Evolutionary conservation across 495 filamentous ascomycete species (phyloP).

Genomic region (Penicillium turbatum): DNA sequence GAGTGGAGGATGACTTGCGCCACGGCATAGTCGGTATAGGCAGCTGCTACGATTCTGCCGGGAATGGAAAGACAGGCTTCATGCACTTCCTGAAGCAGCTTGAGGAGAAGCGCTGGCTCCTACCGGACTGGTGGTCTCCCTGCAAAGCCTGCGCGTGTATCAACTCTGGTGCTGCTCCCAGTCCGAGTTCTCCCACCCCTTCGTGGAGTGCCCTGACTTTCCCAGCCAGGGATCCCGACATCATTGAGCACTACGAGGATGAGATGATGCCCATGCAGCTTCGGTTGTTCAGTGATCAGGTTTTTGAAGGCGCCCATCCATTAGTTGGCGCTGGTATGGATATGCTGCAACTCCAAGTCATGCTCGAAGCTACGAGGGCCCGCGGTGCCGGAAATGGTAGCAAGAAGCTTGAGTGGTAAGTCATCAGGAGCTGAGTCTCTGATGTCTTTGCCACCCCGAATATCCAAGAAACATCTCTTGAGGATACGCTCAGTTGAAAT

Average conservation of each 20-base stretch:
- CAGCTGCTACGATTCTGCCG: constrained; percentile 25
- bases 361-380: too few relatives aligned
- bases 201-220: background rate
- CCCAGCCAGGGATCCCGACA: constrained; percentile 3
- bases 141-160: constrained; percentile 29
- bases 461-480: too few relatives aligned
- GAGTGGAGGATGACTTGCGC: constrained; percentile 36
- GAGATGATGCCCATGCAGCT: constrained; percentile 42
- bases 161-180: constrained; percentile 11
- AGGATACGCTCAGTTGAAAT: too few relatives aligned
- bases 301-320: background rate
- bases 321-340: too few relatives aligned
- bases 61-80: constrained; percentile 19
- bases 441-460: too few relatives aligned
- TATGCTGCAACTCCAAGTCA: background rate
- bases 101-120: constrained; percentile 20
- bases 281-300: constrained; percentile 22
- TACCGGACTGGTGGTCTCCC: constrained; percentile 42
- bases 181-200: background rate
- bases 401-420: too few relatives aligned
- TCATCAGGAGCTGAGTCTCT: too few relatives aligned
- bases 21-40: constrained; percentile 16
- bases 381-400: too few relatives aligned
- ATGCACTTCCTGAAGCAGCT: constrained; percentile 17
- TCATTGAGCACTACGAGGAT: constrained; percentile 39